phyloP scores from a whole-genome alignment of 1,284 basidiomycete genomes.

The Ceratobasidium sp. region DNA sequence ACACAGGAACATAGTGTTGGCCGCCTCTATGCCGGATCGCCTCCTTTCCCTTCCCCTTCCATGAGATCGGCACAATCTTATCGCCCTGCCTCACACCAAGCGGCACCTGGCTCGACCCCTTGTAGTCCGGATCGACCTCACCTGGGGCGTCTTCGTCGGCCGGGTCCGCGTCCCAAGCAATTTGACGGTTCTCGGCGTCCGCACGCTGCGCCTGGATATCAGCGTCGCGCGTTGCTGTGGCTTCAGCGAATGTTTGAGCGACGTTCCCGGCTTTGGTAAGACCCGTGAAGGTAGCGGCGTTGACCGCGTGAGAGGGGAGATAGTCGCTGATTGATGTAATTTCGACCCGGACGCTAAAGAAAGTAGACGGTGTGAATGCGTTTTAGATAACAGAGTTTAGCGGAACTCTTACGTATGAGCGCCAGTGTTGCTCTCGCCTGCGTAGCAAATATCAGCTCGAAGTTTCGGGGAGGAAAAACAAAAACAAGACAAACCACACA shows the following conservation, averaged over 20 bases:
- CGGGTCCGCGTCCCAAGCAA: conserved; percentile 46
- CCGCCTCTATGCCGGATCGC: conserved; percentile 25
- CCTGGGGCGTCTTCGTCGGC: conserved; percentile 21
- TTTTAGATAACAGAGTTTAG: not conserved
- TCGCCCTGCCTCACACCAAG: conserved; percentile 32
- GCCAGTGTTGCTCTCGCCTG: not conserved
- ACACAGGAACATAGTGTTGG: conserved; percentile 21
- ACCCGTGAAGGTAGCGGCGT: conserved; percentile 27
- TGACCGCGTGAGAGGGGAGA: conserved; percentile 42
- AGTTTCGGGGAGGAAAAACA: not conserved
- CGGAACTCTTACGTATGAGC: conserved; percentile 38
- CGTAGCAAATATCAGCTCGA: not conserved
- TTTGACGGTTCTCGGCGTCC: conserved; percentile 42
- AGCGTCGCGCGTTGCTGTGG: conserved; percentile 15
- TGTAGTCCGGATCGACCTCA: conserved; percentile 22
- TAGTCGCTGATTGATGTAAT: conserved; percentile 41
- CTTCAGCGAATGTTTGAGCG: not conserved
- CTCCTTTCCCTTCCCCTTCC: conserved; percentile 4
- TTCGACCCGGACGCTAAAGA: conserved; percentile 42
- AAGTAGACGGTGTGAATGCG: not conserved
- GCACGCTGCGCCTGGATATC: conserved; percentile 35
- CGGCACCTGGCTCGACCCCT: conserved; percentile 12
- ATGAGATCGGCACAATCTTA: conserved; percentile 29
- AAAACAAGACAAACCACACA: conserved; percentile 10
- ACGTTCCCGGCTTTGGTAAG: not conserved